Percentiles rank a stretch among this genome's conserved stretches.
Evolutionary conservation across 768 basidiomycete species (phyloP).

Genomic region (Auricularia sp.): DNA sequence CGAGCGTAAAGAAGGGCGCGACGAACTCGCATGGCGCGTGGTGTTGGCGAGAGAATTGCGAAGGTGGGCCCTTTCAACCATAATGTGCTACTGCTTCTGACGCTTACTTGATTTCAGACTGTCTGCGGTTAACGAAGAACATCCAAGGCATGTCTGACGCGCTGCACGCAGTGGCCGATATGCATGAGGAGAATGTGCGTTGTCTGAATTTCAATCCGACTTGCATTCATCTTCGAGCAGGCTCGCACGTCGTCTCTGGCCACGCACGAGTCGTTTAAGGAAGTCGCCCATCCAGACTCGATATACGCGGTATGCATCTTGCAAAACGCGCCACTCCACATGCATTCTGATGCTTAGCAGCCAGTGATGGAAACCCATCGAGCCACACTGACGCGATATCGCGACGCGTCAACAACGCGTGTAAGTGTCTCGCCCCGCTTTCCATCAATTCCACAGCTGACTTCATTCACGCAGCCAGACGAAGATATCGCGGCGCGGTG

Average conservation of each 20-base stretch:
- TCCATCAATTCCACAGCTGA: not conserved
- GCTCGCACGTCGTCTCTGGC: conserved; percentile 62
- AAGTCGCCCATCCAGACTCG: conserved; percentile 63
- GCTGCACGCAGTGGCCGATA: conserved; percentile 62
- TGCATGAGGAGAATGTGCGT: conserved; percentile 71
- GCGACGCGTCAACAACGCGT: conserved; percentile 35
- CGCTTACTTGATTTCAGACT: conserved; percentile 34
- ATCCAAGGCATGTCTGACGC: conserved; percentile 68
- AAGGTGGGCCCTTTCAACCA: conserved; percentile 32
- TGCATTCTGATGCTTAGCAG: conserved; percentile 23
- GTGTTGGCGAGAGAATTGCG: conserved; percentile 78
- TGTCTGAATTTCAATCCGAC: not conserved
- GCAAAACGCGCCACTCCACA: not conserved
- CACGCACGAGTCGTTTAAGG: conserved; percentile 68
- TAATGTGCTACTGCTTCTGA: not conserved
- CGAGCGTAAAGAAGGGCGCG: conserved; percentile 39
- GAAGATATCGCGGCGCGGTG: conserved; percentile 64
- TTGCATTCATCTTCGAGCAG: conserved; percentile 29
- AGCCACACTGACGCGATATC: conserved; percentile 57
- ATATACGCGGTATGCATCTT: conserved; percentile 48
- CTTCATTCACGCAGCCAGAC: conserved; percentile 34
- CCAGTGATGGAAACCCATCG: conserved; percentile 67
- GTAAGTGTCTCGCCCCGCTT: conserved; percentile 20
- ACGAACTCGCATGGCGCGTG: conserved; percentile 68
- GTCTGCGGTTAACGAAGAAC: conserved; percentile 67